phyloP scores from a whole-genome alignment of 1,139 yeast genomes.

The Diutina rugosa region DNA sequence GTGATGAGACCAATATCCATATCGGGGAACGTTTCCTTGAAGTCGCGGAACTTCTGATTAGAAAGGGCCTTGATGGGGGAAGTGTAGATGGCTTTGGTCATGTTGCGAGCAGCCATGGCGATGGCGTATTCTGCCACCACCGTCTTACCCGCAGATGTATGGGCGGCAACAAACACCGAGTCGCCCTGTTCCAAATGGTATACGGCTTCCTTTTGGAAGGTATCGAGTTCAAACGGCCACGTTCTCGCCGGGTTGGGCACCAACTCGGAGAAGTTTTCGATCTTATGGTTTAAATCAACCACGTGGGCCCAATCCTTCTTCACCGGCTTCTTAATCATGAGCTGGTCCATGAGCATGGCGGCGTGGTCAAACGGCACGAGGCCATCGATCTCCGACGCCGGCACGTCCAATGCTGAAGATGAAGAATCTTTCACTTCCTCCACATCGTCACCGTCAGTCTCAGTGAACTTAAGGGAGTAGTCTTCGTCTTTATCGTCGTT shows the following conservation, averaged over 20 bases:
- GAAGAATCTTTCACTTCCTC: slow-evolving; percentile 82
- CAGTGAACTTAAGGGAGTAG: slow-evolving; percentile 6
- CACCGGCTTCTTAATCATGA: slow-evolving; percentile 46
- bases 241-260: slow-evolving; percentile 89
- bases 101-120: slow-evolving; percentile 81
- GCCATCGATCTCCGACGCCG: slow-evolving; percentile 36
- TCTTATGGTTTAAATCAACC: slow-evolving; percentile 72
- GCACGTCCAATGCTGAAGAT: slow-evolving; percentile 86
- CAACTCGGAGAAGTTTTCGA: slow-evolving; percentile 73
- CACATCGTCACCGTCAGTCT: slow-evolving; percentile 5
- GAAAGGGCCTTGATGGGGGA: slow-evolving; percentile 90
- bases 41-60: slow-evolving; percentile 90
- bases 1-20: slow-evolving; percentile 90
- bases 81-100: slow-evolving; percentile 86
- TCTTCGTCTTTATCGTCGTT: slow-evolving; percentile 17
- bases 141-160: slow-evolving; percentile 88
- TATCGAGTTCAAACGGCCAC: slow-evolving; percentile 90
- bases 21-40: slow-evolving; percentile 65
- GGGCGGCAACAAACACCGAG: slow-evolving; percentile 97
- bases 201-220: slow-evolving; percentile 93
- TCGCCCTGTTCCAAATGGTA: slow-evolving; percentile 95
- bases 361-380: slow-evolving; percentile 81
- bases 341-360: slow-evolving; percentile 79
- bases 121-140: slow-evolving; percentile 92
- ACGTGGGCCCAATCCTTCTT: slow-evolving; percentile 71